Evolutionary conservation across 441 rosid species (phyloP), one percentile per base, ranked within the genome.

Genomic region (Melastoma candidum): DNA sequence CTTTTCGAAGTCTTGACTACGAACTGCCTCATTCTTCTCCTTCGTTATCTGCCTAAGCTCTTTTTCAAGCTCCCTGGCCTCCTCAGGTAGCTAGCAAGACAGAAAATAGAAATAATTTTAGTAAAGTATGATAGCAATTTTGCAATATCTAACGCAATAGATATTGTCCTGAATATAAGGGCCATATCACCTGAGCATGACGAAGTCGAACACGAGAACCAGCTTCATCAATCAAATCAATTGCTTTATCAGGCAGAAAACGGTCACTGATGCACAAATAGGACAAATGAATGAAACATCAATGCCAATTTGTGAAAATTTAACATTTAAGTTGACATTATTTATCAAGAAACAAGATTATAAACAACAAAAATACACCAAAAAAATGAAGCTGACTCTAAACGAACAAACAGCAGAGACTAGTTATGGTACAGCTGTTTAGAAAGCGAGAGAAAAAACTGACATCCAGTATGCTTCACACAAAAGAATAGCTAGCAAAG

Each of bases 1-100:
- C 99, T 85, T 94, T 67, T 94, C 96, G 49, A 89, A 94, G 75
- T 89, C 99, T 73, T 94, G 97, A 76, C 85, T 56, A 17, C 96
- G 89, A 48, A 89, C 96, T 57, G 97, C 94, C 73, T 94, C 96
- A 50, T 94, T 90, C 77, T 94, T 94, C 71, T 85, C 95, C 72
- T 94, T 93, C 1, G 86, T 84, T 65, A 89, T 82, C 71, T 94
- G 90, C 57, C 96, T 74, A 61, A 94, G 85, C 74, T 89, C 96
- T 68, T 79, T 94, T 71, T 94, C 99, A 70, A 87, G 95, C 77
- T 89, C 99, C 70, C 83, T 81, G 59, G 96, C 97, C 72, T 89
- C 99, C 84, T 94, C 96, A 3, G 99, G 99, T 63, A 94, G 86
- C 99, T 94, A 68, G 10, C 43, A 50, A 4, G 24, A 46, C 55